Evolutionary conservation across 495 filamentous ascomycete species (phyloP), one percentile per base, ranked within the genome.

Genomic region (Penicillium crystallinum): DNA sequence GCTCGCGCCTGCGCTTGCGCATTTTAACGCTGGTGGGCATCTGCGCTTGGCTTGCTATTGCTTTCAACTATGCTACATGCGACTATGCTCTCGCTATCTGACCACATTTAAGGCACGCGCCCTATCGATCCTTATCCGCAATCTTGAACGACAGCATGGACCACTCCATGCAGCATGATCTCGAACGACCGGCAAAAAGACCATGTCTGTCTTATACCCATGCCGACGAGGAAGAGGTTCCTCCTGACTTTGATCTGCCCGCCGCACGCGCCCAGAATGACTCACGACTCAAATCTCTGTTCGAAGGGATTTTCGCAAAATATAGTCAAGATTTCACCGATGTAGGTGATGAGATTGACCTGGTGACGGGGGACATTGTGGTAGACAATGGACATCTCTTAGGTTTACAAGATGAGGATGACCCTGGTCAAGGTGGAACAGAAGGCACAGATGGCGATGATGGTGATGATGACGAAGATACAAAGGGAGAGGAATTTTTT

Each of bases 231-330:
- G 72, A 77, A 37, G 67, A 74, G 46, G 52, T 64, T 1, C 6
- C 51, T 0, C 57, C 64, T 18, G 59, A 69, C 11, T 53, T 68
- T 29, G 76, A 82, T 53, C 68, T 88, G 11, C 70, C 82, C 53
- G 72, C 75, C 51, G 79, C 77, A 34, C 82, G 81, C 53, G 76
- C 74, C 6, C 77, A 75, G 46, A 86, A 88, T 51, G 81, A 83
- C 30, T 65, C 71, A 38, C 82, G 78, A 36, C 78, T 96, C 11
- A 91, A 92, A 72, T 84, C 81, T 10, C 79, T 82, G 2, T 95
- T 93, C 58, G 91, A 96, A 60, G 63, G 74, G 38, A 96, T 98
- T 33, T 96, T 96, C 60, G 80, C 82, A 25, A 96, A 93, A 67
- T 98, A 96, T 64, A 81, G 77, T 18, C 81, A 79, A 58, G 86